These are phyloP conservation scores for Dactylis glomerata DNA, from an alignment of 176 grass and related monocot species.

Conservation along the genomic window DNA sequence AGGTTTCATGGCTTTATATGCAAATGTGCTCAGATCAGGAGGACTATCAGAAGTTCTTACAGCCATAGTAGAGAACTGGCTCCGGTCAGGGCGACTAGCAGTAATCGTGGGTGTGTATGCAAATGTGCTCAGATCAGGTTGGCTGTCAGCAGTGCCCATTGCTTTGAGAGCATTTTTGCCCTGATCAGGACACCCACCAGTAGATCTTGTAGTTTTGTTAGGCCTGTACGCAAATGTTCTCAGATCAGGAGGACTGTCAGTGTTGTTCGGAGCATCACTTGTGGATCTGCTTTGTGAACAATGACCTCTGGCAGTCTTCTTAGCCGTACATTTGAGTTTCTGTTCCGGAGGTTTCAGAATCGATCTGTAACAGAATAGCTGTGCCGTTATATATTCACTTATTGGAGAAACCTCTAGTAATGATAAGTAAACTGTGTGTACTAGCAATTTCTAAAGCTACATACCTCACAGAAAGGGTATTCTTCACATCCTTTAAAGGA, in stretches of 20 bases:
- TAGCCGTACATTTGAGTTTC: constrained; percentile 6
- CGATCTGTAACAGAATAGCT: constrained; percentile 27
- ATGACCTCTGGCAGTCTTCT: constrained; percentile 15
- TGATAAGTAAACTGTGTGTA: constrained; percentile 9
- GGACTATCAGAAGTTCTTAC: constrained; percentile 4
- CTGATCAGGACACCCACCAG: constrained; percentile 4
- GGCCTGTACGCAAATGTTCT: constrained; percentile 36
- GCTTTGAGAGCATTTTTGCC: background rate
- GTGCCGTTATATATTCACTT: background rate
- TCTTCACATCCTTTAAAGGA: constrained; percentile 85
- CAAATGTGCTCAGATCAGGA: constrained; percentile 44
- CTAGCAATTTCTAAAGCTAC: background rate
- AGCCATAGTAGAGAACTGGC: constrained; percentile 3
- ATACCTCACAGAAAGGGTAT: constrained; percentile 67
- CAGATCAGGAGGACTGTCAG: constrained; percentile 29
- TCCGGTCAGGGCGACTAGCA: background rate
- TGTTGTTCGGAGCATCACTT: constrained; percentile 8
- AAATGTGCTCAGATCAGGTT: constrained; percentile 34
- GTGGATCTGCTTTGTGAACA: constrained; percentile 28
- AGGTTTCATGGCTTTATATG: constrained; percentile 21
- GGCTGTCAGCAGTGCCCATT: background rate
- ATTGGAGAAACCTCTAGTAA: background rate
- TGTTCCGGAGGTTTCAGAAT: constrained; percentile 29
- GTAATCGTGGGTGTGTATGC: constrained; percentile 21
- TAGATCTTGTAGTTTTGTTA: background rate